Base-by-base conservation (phyloP, 2,329 filamentous ascomycete species). In the Elsinoe fawcettii region DNA sequence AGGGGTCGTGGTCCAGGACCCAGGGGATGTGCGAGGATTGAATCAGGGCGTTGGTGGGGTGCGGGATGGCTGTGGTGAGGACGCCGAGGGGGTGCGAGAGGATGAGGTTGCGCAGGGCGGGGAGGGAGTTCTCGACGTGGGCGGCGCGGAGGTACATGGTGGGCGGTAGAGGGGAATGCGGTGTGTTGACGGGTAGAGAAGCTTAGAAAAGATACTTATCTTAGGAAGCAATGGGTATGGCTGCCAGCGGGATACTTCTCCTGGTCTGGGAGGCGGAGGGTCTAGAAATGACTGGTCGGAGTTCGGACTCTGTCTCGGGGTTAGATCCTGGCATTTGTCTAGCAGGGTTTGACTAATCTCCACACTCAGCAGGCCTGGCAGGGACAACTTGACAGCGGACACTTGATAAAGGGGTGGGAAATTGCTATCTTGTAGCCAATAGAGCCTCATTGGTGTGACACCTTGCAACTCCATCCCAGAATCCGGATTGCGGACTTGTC, bases 1-100 rank as follows among this genome's bases (percentile, higher is more conserved):
- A 72, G 2, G 65, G 41, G 32, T 75, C 71, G 59, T 77, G 71
- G 59, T 85, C 80, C 1, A 86, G 69, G 0, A 85, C 64, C 63
- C 76, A 85, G 0, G 83, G 83, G 16, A 86, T 78, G 63, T 86
- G 83, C 55, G 74, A 83, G 54, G 74, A 76, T 62, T 83, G 82
- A 3, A 86, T 74, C 12, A 79, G 71, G 0, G 78, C 76, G 61
- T 76, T 71, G 0, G 64, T 66, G 8, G 70, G 43, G 0, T 80
- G 84, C 0, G 70, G 64, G 43, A 87, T 80, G 4, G 80, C 81
- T 0, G 84, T 86, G 7, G 81, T 86, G 6, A 87, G 64, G 12
- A 86, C 72, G 1, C 84, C 84, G 0, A 87, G 73, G 0, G 83
- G 81, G 63, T 85, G 80, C 12, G 79, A 74, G 18, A 73, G 74